phyloP scores from a whole-genome alignment of 2,329 filamentous ascomycete species.

The Reticulascus tulasneorum region DNA sequence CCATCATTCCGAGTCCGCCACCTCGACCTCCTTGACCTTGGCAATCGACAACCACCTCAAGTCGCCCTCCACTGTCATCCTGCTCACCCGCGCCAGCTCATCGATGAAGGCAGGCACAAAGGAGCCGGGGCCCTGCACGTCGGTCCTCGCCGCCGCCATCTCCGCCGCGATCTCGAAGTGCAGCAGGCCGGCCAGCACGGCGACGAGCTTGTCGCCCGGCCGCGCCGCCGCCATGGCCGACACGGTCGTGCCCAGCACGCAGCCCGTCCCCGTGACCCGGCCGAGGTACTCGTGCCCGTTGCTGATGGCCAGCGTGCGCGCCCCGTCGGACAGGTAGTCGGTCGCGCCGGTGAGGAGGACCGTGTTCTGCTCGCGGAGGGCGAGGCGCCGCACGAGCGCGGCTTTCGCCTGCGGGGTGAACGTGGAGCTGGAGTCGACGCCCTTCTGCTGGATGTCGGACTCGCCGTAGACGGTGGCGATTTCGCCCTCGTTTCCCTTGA shows the following conservation, averaged over 20 bases:
- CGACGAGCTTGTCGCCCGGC: constrained; percentile 62
- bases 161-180: constrained; percentile 76
- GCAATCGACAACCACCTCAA: constrained; percentile 48
- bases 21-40: constrained; percentile 39
- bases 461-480: constrained; percentile 69
- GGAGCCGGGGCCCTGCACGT: constrained; percentile 75
- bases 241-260: constrained; percentile 77
- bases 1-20: constrained; percentile 14
- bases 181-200: constrained; percentile 67
- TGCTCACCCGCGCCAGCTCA: constrained; percentile 51
- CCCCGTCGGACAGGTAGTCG: constrained; percentile 76
- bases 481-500: constrained; percentile 93
- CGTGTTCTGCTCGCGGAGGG: constrained; percentile 63
- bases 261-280: constrained; percentile 75
- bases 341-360: constrained; percentile 77
- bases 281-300: constrained; percentile 75
- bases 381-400: constrained; percentile 61
- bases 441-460: constrained; percentile 58
- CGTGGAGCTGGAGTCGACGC: constrained; percentile 72
- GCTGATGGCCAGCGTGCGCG: constrained; percentile 59
- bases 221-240: constrained; percentile 69
- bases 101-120: constrained; percentile 87
- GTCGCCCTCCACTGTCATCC: constrained; percentile 43
- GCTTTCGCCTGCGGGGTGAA: constrained; percentile 46
- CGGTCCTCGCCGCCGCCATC: constrained; percentile 56